These are phyloP conservation scores for Phaeosphaeria sp. DNA, from an alignment of 2,329 filamentous ascomycete genomes.

Conservation along the genomic window DNA sequence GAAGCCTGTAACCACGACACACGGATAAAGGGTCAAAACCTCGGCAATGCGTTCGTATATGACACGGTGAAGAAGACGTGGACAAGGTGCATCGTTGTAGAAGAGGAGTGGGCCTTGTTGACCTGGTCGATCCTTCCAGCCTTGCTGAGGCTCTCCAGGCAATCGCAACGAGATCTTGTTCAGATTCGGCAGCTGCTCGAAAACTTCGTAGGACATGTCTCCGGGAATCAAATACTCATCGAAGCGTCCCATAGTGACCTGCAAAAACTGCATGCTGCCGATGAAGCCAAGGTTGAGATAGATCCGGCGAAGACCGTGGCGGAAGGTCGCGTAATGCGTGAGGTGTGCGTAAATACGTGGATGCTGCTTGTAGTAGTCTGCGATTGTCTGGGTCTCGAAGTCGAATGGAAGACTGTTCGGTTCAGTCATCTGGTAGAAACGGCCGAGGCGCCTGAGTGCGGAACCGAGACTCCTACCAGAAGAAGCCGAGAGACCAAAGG, in stretches of 20 bases:
- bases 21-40: slow-evolving; percentile 12
- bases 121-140: slow-evolving; percentile 6
- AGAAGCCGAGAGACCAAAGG: slow-evolving; percentile 11
- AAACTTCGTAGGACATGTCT: slow-evolving; percentile 19
- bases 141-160: slow-evolving; percentile 8
- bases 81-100: slow-evolving; percentile 24
- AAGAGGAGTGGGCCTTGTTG: slow-evolving; percentile 22
- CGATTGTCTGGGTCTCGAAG: slow-evolving; percentile 4
- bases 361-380: slow-evolving; percentile 18
- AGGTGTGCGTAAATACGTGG: slow-evolving; percentile 33
- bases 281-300: slow-evolving; percentile 25
- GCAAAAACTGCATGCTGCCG: slow-evolving; percentile 34
- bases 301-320: slow-evolving; percentile 35
- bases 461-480: slow-evolving; percentile 2
- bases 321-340: slow-evolving; percentile 27
- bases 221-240: not conserved
- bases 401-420: slow-evolving; percentile 13
- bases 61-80: slow-evolving; percentile 25
- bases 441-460: slow-evolving; percentile 18
- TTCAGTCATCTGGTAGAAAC: slow-evolving; percentile 20
- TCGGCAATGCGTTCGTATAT: slow-evolving; percentile 35
- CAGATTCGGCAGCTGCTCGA: slow-evolving; percentile 29
- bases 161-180: slow-evolving; percentile 27
- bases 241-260: slow-evolving; percentile 23
- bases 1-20: slow-evolving; percentile 21